Evolutionary conservation across 2,329 filamentous ascomycete species (phyloP).

Genomic region (Fusarium sp.): DNA sequence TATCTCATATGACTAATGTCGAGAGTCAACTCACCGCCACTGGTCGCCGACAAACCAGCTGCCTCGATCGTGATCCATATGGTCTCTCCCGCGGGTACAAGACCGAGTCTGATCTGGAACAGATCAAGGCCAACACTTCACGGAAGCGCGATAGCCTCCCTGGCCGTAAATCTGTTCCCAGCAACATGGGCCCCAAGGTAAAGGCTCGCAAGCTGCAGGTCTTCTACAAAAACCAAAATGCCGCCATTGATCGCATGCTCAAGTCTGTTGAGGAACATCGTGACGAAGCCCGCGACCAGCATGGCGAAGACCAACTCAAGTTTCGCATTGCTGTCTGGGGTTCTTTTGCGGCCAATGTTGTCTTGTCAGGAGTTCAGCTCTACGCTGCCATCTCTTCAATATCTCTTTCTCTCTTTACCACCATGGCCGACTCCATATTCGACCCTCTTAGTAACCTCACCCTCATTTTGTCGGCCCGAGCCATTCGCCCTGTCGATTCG

Average conservation of each 20-base stretch:
- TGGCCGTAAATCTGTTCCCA: conserved; percentile 25
- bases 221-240: conserved; percentile 92
- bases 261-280: conserved; percentile 94
- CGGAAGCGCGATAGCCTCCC: conserved; percentile 69
- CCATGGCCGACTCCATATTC: conserved; percentile 95
- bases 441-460: conserved; percentile 90
- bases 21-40: conserved; percentile 55
- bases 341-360: conserved; percentile 80
- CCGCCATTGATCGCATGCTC: conserved; percentile 88
- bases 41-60: conserved; percentile 47
- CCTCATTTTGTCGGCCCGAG: conserved; percentile 85
- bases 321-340: conserved; percentile 72
- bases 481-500: conserved; percentile 86
- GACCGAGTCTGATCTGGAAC: conserved; percentile 75
- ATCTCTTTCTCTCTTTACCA: conserved; percentile 96
- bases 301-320: conserved; percentile 81
- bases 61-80: conserved; percentile 78
- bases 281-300: conserved; percentile 80
- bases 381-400: conserved; percentile 87
- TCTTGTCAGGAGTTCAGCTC: conserved; percentile 81
- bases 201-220: conserved; percentile 69
- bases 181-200: conserved; percentile 37
- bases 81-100: conserved; percentile 81
- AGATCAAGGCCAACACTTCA: conserved; percentile 82
- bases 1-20: conserved; percentile 53